A percentile compares a stretch with the other conserved stretches of the same genome.
Conservation (phyloP, 495 filamentous ascomycete genomes). For the Penicillium robsamsonii region DNA sequence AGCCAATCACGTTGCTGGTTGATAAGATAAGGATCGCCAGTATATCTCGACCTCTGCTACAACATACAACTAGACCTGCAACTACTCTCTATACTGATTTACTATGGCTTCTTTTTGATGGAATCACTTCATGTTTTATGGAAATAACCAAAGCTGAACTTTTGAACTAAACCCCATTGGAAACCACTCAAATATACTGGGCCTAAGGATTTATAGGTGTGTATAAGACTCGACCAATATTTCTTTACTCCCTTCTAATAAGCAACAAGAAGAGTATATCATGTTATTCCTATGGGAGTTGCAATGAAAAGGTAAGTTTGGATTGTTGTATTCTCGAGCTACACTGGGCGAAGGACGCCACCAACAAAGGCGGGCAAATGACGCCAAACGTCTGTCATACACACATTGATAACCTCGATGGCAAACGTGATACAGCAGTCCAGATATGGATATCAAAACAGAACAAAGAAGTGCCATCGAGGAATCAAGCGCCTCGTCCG, state of each 20-base stretch:
- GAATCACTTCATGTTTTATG: neutral
- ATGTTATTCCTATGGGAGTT: neutral
- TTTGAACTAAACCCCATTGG: neutral
- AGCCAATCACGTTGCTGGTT: conserved; percentile 16
- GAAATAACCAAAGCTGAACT: neutral
- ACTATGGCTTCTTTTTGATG: neutral
- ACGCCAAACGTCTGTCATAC: conserved; percentile 4
- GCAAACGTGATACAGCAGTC: neutral
- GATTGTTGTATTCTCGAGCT: neutral
- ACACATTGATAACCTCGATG: neutral
- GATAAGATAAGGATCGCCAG: conserved; percentile 27
- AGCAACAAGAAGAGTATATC: neutral
- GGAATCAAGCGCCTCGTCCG: neutral
- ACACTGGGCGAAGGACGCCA: neutral
- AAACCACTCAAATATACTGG: neutral
- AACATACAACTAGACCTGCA: neutral
- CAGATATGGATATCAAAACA: neutral
- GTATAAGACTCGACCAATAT: neutral
- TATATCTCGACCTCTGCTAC: neutral
- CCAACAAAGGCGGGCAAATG: neutral
- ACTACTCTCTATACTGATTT: neutral
- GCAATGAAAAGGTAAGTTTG: neutral
- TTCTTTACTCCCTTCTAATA: neutral
- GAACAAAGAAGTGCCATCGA: neutral
- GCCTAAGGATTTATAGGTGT: neutral